Base-by-base conservation (phyloP, 257 asterid genomes). In the Paraleonurus japonicus region DNA sequence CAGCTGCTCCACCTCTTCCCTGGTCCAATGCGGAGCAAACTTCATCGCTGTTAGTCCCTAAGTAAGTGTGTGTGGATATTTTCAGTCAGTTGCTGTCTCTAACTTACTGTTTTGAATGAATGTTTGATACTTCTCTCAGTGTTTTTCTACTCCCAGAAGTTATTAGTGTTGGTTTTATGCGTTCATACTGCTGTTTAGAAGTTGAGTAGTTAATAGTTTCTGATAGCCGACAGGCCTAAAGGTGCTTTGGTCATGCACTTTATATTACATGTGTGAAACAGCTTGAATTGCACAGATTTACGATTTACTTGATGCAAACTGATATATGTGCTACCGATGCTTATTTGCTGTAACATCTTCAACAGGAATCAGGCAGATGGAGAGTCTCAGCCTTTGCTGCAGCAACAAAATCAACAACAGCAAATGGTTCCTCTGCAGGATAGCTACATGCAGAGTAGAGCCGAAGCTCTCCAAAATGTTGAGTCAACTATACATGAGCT, bases 361-460 rank as follows among this genome's bases (percentile, higher is more conserved):
- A 68, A 33, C 90, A 94, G 96, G 86, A 88, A 78, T 76, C 87
- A 82, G 80, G 84, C 60, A 26, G 96, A 86, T 16, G 95, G 87
- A 73, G 95, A 91, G 72, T 83, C 95, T 62, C 95, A 85, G 75
- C 95, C 97, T 17, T 77, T 92, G 77, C 74, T 92, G 74, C 95
- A 79, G 82, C 98, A 86, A 53, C 92, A 89, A 60, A 81, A 72
- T 70, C 97, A 90, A 73, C 96, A 88, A 70, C 98, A 94, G 70
- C 95, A 86, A 78, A 17, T 90, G 82, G 93, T 87, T 81, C 96
- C 98, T 4, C 30, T 84, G 48, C 98, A 88, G 79, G 98, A 92
- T 73, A 88, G 85, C 85, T 90, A 88, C 87, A 90, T 90, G 97
- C 96, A 90, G 85, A 92, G 98, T 78, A 81, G 98, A 83, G 93